Evolutionary conservation across 768 basidiomycete species (phyloP), one percentile per base, ranked within the genome.

Genomic region (Suillus ampliporus): DNA sequence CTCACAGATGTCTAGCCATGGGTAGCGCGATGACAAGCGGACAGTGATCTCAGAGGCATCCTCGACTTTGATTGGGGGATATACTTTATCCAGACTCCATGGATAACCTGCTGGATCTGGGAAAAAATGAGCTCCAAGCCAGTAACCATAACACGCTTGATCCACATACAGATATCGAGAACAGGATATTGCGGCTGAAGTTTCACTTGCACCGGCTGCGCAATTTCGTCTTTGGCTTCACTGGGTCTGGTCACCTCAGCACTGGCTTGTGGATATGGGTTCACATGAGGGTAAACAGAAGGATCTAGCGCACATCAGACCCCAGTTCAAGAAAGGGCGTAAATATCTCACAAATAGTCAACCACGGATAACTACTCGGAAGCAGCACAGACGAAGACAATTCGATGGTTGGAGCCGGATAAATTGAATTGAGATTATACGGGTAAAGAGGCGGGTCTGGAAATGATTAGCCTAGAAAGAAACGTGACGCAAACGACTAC

Each of bases 391-490:
- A 61, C 26, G 66, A 62, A 28, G 46, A 31, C 26, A 50, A n/a
- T 5, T 59, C 48, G 43, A 64, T 57, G 2, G 13, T 31, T 31
- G 54, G 21, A 47, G 21, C 51, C n/a, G 77, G 75, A 65, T 83
- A 82, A 54, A 81, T 76, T 28, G 61, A 63, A 48, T 73, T 58
- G 17, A 82, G 65, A 66, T 77, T 78, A 63, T 66, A 69, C 9
- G 83, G 81, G 69, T 84, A 84, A 51, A 75, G 71, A 58, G 77
- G 65, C 58, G 71, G 70, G 69, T 82, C 81, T 82, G 57, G 54
- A 26, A 21, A 58, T 15, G 41, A 28, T 60, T 21, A 60, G 61
- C 23, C 59, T 26, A 63, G 41, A 54, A 50, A 19, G 5, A 31
- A 19, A 23, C 5, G 41, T 9, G 40, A 34, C 23, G 23, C 19